A percentile compares a stretch with the other conserved stretches of the same genome.
Conservation (phyloP, 495 filamentous ascomycete species). For the Xylaria cubensis region DNA sequence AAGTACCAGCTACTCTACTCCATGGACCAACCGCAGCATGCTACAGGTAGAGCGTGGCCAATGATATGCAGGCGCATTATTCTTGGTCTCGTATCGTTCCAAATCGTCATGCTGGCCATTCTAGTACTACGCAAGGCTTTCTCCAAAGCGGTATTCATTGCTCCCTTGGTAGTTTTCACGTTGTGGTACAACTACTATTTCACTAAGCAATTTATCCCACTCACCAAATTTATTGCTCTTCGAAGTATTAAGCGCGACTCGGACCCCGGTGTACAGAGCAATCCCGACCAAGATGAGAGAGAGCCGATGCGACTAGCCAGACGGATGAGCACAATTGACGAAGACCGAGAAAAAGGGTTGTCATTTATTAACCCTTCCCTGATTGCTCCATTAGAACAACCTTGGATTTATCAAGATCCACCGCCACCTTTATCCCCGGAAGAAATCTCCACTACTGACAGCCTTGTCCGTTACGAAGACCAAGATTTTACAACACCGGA, state of each 20-base stretch:
- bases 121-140: slow-evolving; percentile 77
- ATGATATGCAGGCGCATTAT: slow-evolving; percentile 93
- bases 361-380: slow-evolving; percentile 79
- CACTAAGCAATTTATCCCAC: slow-evolving; percentile 74
- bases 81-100: slow-evolving; percentile 83
- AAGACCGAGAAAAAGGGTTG: slow-evolving; percentile 67
- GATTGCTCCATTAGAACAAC: slow-evolving; percentile 62
- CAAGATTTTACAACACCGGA: slow-evolving; percentile 17
- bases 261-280: slow-evolving; percentile 39
- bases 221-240: slow-evolving; percentile 91
- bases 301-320: slow-evolving; percentile 41
- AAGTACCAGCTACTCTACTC: slow-evolving; percentile 98
- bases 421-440: slow-evolving; percentile 43
- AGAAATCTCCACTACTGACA: slow-evolving; percentile 29
- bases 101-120: slow-evolving; percentile 87
- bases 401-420: slow-evolving; percentile 60
- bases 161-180: slow-evolving; percentile 77
- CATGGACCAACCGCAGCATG: slow-evolving; percentile 97
- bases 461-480: slow-evolving; percentile 3
- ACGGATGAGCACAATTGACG: slow-evolving; percentile 64
- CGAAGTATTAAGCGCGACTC: slow-evolving; percentile 66
- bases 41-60: slow-evolving; percentile 90
- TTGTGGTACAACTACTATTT: slow-evolving; percentile 87
- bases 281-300: slow-evolving; percentile 57
- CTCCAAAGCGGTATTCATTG: slow-evolving; percentile 70